A percentile compares a stretch with the other conserved stretches of the same genome.
Conservation (phyloP, 768 basidiomycete species). For the Collybiopsis luxurians region DNA sequence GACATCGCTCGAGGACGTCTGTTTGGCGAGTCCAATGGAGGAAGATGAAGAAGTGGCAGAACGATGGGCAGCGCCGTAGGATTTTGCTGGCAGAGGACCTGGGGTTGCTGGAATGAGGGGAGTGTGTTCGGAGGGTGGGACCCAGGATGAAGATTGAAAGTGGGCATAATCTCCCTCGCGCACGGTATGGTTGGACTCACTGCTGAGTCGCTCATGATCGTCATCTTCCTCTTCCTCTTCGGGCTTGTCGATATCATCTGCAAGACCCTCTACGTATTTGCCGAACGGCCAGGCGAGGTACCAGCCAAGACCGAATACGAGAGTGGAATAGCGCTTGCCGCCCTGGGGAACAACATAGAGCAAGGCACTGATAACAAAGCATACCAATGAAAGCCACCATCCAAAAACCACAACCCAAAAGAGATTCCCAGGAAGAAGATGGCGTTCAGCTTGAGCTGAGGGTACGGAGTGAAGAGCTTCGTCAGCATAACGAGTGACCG, state of each 20-base stretch:
- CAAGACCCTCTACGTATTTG: slow-evolving; percentile 92
- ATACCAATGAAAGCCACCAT: slow-evolving; percentile 85
- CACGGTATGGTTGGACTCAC: slow-evolving; percentile 15
- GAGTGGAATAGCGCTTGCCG: slow-evolving; percentile 77
- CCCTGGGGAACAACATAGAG: slow-evolving; percentile 78
- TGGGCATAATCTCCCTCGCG: slow-evolving; percentile 36
- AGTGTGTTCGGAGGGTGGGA: slow-evolving; percentile 43
- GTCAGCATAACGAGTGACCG: slow-evolving; percentile 95
- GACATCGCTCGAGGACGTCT: slow-evolving; percentile 39
- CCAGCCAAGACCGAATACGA: slow-evolving; percentile 92
- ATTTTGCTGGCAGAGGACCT: slow-evolving; percentile 46
- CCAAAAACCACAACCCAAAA: slow-evolving; percentile 91
- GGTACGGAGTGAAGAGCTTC: slow-evolving; percentile 90
- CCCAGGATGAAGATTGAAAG: slow-evolving; percentile 41
- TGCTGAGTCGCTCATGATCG: slow-evolving; percentile 32
- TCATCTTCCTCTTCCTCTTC: slow-evolving; percentile 35
- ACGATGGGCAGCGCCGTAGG: slow-evolving; percentile 67
- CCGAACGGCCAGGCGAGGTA: slow-evolving; percentile 98
- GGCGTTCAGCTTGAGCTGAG: slow-evolving; percentile 89
- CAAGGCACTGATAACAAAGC: slow-evolving; percentile 62
- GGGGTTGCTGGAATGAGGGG: slow-evolving; percentile 35
- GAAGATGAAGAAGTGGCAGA: slow-evolving; percentile 28
- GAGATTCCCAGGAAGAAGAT: slow-evolving; percentile 90
- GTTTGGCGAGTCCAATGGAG: slow-evolving; percentile 29
- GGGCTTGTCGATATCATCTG: slow-evolving; percentile 32